Base-by-base conservation (phyloP, 768 basidiomycete species). In the Candolleomyces aberdarensis region DNA sequence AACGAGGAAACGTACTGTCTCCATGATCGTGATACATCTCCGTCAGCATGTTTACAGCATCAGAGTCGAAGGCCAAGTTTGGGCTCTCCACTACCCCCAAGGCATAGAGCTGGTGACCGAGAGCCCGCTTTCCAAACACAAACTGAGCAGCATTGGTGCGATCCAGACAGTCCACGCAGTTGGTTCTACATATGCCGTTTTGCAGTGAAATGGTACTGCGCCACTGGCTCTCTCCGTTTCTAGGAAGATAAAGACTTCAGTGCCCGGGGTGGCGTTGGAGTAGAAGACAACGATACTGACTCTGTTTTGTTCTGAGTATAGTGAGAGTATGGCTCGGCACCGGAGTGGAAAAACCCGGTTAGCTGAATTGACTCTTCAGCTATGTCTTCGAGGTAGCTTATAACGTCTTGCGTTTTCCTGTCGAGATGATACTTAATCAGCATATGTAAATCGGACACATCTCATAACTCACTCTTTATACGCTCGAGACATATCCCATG, bases 11-110 rank as follows among this genome's bases (percentile, higher is more conserved):
- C 91, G 68, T 69, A 94, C 94, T 96, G 69, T 97, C 94, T 1
- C 94, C 94, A 65, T 97, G 95, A 71, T 97, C 94, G 70, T 96
- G 94, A 72, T 96, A 98, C 95, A 99, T 98, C 75, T 97, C 94
- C 3, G 95, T 98, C 65, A 99, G 70, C 85, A 98, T 95, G 71
- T 96, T 94, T 44, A 96, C 91, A 1, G 94, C 95, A 71, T 96
- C 96, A 10, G 91, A 94, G 67, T 96, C 94, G 69, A 96, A 96
- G 0, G 87, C 84, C 41, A 99, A 78, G 67, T 94, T 87, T 0
- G 96, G 95, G 60, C 78, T 86, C 19, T 89, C 86, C 8, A 97
- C 87, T 15, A 98, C 82, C 0, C 97, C 97, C 3, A 99, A 85
- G 0, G 95, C 96, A 71, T 96, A 93, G 8, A 99, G 80, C 70